Percentiles rank a stretch among this genome's conserved stretches.
These are phyloP conservation scores for Dothistroma pini DNA, from an alignment of 2,329 filamentous ascomycete species.

Conservation along the genomic window DNA sequence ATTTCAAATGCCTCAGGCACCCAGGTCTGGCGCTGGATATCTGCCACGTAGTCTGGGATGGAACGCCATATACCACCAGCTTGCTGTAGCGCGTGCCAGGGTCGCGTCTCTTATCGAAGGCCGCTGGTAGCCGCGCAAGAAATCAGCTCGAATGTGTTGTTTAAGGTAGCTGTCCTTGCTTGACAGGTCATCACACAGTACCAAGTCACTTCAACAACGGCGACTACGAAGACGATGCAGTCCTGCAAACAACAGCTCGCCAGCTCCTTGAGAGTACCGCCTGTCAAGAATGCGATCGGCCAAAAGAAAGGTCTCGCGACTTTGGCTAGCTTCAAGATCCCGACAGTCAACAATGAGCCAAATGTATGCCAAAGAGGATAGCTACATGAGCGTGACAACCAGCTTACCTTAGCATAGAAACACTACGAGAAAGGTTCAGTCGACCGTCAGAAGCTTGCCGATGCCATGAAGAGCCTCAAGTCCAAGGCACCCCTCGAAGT, in stretches of 20 bases:
- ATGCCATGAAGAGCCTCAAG: constrained; percentile 68
- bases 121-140: constrained; percentile 8
- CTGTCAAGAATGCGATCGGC: not conserved
- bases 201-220: not conserved
- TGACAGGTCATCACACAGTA: not conserved
- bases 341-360: constrained; percentile 86
- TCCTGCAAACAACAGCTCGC: constrained; percentile 11
- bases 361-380: constrained; percentile 61
- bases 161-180: constrained; percentile 3
- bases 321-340: constrained; percentile 82
- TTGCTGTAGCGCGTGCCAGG: not conserved
- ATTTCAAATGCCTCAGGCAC: not conserved
- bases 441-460: constrained; percentile 71
- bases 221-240: constrained; percentile 2
- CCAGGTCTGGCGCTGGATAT: not conserved
- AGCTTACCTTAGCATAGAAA: constrained; percentile 56
- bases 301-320: constrained; percentile 45
- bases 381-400: not conserved
- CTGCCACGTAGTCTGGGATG: not conserved
- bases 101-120: not conserved
- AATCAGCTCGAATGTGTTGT: constrained; percentile 1
- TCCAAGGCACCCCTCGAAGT: constrained; percentile 69
- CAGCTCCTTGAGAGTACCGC: constrained; percentile 12
- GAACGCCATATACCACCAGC: not conserved
- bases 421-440: constrained; percentile 81